Conservation (phyloP, 2,329 filamentous ascomycete genomes). For the Pyricularia pennisetigena region DNA sequence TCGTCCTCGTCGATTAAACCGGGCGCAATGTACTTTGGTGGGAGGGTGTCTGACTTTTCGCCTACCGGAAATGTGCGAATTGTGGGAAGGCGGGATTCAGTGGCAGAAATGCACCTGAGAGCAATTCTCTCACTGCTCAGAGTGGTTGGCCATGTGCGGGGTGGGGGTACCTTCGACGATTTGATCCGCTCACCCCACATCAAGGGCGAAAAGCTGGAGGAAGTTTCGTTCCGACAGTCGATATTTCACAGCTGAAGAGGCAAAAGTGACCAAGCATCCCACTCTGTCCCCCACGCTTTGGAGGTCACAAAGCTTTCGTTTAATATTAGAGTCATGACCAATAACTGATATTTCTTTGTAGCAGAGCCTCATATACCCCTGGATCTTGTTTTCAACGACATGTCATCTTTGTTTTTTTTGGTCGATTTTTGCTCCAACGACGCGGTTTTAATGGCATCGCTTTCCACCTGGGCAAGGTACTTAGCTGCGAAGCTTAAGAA, state of each 20-base stretch:
- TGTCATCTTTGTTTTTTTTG: conserved; percentile 14
- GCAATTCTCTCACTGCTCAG: not conserved
- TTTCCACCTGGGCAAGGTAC: not conserved
- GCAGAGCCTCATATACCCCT: conserved; percentile 5
- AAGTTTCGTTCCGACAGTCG: not conserved
- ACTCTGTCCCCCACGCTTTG: conserved; percentile 7
- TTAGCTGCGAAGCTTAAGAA: conserved; percentile 5
- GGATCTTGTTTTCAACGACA: conserved; percentile 4
- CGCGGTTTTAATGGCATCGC: not conserved
- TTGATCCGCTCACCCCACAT: not conserved
- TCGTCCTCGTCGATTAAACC: not conserved
- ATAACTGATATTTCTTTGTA: not conserved
- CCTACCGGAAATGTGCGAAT: conserved; percentile 7
- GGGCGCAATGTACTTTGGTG: conserved; percentile 4
- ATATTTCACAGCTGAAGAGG: not conserved
- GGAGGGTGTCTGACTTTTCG: not conserved
- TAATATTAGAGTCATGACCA: not conserved
- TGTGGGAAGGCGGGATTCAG: conserved; percentile 9
- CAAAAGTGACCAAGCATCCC: conserved; percentile 5
- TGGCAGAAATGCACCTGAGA: conserved; percentile 6
- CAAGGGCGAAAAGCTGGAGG: not conserved
- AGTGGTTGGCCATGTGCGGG: not conserved
- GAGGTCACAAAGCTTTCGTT: conserved; percentile 1
- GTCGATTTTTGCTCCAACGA: not conserved
- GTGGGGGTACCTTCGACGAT: not conserved